Conservation (phyloP, 2,329 filamentous ascomycete genomes). For the Xylariaceae sp. region DNA sequence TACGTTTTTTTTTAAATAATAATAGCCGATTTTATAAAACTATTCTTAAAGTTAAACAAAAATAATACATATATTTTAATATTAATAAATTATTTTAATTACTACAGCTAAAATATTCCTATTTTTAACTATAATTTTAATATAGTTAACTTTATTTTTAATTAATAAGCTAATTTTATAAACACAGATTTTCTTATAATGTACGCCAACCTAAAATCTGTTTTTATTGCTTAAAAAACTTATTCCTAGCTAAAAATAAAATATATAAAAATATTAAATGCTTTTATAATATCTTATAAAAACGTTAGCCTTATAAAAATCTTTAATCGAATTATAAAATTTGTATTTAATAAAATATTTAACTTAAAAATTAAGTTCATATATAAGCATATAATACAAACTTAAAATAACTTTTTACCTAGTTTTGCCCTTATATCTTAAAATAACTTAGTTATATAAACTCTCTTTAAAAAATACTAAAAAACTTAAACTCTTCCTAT, state of each 20-base stretch:
- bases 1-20: neutral
- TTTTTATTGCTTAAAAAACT: neutral
- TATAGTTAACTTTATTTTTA: neutral
- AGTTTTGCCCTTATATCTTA: no score
- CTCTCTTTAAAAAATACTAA: neutral
- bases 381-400: no score
- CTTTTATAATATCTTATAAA: constrained; percentile 1
- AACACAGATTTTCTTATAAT: neutral
- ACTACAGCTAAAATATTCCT: neutral
- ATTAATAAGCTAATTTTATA: neutral
- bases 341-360: neutral
- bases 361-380: no score
- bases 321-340: constrained; percentile 2
- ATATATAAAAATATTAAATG: neutral
- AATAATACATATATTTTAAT: neutral
- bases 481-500: neutral
- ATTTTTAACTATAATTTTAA: neutral
- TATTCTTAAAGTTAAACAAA: neutral
- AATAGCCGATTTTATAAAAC: neutral
- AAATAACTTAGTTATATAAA: neutral
- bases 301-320: constrained; percentile 2
- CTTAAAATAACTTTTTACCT: no score
- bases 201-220: neutral
- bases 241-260: neutral
- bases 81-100: neutral